phyloP scores from a whole-genome alignment of 192 early-diverging fungal genomes.

The Anaeromyces robustus region DNA sequence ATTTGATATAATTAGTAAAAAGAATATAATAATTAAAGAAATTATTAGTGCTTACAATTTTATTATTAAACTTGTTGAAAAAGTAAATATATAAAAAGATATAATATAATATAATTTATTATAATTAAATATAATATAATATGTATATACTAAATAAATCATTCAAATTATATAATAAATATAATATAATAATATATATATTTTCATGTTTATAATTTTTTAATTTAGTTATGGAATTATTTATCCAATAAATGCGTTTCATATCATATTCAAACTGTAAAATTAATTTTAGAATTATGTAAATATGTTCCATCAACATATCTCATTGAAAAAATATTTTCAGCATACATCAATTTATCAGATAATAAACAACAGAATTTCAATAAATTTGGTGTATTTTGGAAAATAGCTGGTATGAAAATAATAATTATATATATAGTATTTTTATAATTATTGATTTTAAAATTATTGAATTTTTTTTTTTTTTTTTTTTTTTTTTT shows the following conservation, averaged over 20 bases:
- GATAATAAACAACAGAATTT: constrained; percentile 19
- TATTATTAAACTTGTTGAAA: background rate
- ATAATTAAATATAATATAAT: too few relatives aligned
- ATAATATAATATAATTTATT: too few relatives aligned
- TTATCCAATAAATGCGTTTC: constrained; percentile 32
- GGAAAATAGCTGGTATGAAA: constrained; percentile 34
- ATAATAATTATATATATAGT: constrained; percentile 16
- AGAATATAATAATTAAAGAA: background rate
- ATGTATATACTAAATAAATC: too few relatives aligned
- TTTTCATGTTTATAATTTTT: constrained; percentile 14
- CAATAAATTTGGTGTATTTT: constrained; percentile 54
- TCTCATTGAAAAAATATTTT: constrained; percentile 45
- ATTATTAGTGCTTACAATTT: background rate
- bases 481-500: too few relatives aligned
- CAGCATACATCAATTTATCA: constrained; percentile 23
- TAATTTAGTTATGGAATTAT: constrained; percentile 43
- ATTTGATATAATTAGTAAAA: background rate
- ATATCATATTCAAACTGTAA: constrained; percentile 40
- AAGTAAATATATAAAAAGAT: background rate
- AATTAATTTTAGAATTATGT: constrained; percentile 50
- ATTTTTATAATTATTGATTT: constrained; percentile 6
- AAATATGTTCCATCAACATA: constrained; percentile 23
- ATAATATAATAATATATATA: background rate
- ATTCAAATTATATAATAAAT: too few relatives aligned
- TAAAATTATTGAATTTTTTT: too few relatives aligned